Base-by-base conservation (phyloP, 805 yeast genomes). In the Yamadazyma scolyti region DNA sequence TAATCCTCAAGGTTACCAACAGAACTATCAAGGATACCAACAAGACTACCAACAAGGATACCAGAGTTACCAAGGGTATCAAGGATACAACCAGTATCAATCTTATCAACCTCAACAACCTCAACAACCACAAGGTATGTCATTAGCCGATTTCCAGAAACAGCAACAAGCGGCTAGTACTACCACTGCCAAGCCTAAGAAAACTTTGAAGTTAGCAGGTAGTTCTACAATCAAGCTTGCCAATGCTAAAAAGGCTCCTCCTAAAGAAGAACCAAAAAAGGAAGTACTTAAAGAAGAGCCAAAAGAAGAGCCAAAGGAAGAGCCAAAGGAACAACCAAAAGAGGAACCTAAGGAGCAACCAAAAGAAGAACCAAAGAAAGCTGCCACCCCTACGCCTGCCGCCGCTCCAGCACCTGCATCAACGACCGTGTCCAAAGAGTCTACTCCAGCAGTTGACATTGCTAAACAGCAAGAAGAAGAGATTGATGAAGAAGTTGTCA, bases 401-500 rank as follows among this genome's bases (percentile, higher is more conserved):
- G 31, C 29, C 28, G 40, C 31, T 23, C 28, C 42, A 13, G 42
- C 42, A 24, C 27, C 46, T 4, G 37, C 28, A 25, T 10, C 25
- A 9, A 24, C 27, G 7, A 6, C 26, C 6, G n/a, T n/a, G n/a
- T n/a, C n/a, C n/a, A 23, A 37, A 11, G 36, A 36, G 17, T 23
- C 51, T n/a, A 37, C 54, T 19, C 36, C 50, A 13, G 23, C 36
- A 10, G 68, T 75, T n/a, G 68, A 74, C 5, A 46, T 79, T 20
- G 64, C 62, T 44, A 77, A 73, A 44, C 86, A 79, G 51, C 87
- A 79, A 58, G 95, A 83, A 54, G 90, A 83, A 22, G 77, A 74
- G 50, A 71, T 89, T 35, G 96, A 90, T 56, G 84, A 84, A 52
- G 93, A 82, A 47, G 76, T 89, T 43, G 87, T 93, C 43, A 80